phyloP scores from a whole-genome alignment of 2,329 filamentous ascomycete species.

The Xylaria sp. region DNA sequence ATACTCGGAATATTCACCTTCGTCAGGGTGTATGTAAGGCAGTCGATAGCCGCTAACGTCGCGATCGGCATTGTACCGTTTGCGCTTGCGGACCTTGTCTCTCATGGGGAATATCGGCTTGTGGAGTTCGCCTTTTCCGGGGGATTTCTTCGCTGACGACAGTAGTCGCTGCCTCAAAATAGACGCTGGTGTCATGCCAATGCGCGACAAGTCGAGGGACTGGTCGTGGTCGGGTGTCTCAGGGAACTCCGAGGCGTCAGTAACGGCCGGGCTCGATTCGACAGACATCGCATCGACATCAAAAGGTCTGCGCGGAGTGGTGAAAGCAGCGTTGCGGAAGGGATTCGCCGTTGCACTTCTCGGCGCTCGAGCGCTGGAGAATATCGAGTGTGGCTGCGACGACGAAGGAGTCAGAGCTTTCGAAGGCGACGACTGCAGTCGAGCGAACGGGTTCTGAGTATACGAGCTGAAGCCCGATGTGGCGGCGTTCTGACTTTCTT shows the following conservation, averaged over 20 bases:
- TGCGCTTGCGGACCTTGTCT: constrained; percentile 50
- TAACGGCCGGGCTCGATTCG: constrained; percentile 56
- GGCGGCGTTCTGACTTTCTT: constrained; percentile 23
- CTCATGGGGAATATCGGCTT: constrained; percentile 34
- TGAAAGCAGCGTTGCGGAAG: constrained; percentile 61
- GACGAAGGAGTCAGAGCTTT: constrained; percentile 36
- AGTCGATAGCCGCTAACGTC: constrained; percentile 47
- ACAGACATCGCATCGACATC: constrained; percentile 48
- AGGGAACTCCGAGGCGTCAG: constrained; percentile 50
- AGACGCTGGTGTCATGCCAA: constrained; percentile 46
- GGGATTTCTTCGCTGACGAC: constrained; percentile 35
- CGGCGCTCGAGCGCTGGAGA: constrained; percentile 39
- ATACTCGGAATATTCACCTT: constrained; percentile 43
- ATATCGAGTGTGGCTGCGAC: constrained; percentile 37
- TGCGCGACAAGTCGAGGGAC: constrained; percentile 37
- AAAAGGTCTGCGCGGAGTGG: constrained; percentile 54
- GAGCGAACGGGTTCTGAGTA: constrained; percentile 27
- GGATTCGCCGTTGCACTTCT: constrained; percentile 42
- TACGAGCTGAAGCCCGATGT: constrained; percentile 37
- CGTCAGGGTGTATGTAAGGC: constrained; percentile 38
- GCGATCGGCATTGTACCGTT: constrained; percentile 45
- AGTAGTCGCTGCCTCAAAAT: constrained; percentile 40
- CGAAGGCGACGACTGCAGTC: constrained; percentile 33
- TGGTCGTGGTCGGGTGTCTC: constrained; percentile 50
- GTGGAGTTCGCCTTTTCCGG: constrained; percentile 63